Conservation (phyloP, 192 early-diverging fungal genomes). For the Coemansia sp. region DNA sequence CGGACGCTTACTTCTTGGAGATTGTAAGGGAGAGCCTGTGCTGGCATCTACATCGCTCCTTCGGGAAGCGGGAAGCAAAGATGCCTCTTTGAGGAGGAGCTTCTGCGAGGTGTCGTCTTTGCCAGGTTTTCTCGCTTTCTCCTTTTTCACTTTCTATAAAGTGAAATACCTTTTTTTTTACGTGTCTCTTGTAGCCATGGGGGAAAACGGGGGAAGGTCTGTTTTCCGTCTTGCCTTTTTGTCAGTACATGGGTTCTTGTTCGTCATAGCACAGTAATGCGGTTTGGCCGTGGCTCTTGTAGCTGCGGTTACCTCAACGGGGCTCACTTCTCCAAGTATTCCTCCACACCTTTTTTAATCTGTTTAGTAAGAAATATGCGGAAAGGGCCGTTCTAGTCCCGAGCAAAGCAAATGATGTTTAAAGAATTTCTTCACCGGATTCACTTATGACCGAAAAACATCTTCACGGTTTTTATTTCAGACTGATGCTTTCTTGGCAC, state of each 20-base stretch:
- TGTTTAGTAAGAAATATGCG: background rate
- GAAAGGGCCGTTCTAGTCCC: background rate
- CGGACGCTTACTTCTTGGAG: background rate
- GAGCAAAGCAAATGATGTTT: slow-evolving; percentile 42
- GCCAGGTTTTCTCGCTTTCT: background rate
- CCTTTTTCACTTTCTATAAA: no score
- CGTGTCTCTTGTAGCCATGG: background rate
- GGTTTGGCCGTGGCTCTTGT: slow-evolving; percentile 31
- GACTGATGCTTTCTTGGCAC: slow-evolving; percentile 26
- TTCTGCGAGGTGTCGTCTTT: slow-evolving; percentile 12
- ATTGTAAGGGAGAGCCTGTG: background rate
- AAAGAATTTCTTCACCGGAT: slow-evolving; percentile 57
- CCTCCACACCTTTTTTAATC: slow-evolving; percentile 41
- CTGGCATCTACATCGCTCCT: background rate
- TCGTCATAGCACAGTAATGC: slow-evolving; percentile 60
- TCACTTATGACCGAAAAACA: slow-evolving; percentile 38
- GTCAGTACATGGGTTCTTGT: slow-evolving; percentile 21
- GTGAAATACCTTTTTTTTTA: background rate
- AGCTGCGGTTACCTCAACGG: slow-evolving; percentile 52
- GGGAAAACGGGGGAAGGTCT: background rate
- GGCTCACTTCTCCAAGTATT: slow-evolving; percentile 57
- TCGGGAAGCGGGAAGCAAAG: slow-evolving; percentile 23
- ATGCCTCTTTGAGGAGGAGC: slow-evolving; percentile 30
- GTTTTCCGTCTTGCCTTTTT: background rate
- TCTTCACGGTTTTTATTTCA: slow-evolving; percentile 35